Evolutionary conservation across 2,329 filamentous ascomycete genomes (phyloP), one percentile per base, ranked within the genome.

Genomic region (Cercospora sp.): DNA sequence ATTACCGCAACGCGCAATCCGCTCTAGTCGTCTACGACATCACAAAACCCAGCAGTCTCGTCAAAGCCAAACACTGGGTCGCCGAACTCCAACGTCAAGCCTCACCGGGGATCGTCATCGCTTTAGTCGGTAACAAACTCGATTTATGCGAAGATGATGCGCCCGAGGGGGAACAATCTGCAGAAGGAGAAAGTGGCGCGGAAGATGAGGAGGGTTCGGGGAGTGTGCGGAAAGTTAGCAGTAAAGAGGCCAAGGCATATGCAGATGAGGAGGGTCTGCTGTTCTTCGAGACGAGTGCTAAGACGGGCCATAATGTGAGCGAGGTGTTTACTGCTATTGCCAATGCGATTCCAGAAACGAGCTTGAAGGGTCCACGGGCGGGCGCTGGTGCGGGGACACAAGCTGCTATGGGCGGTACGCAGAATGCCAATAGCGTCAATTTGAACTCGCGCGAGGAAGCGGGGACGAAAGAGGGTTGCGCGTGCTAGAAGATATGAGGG

Each of bases 31-130:
- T 98, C 79, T 99, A 98, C 88, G 94, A 99, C 79, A 90, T 99
- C 76, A 99, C 95, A 71, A 98, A 98, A 82, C 91, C 94, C 53
- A 95, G 93, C 60, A 97, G 93, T 59, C 89, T 99, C 74, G 89
- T 93, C 81, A 98, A 99, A 84, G 95, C 95, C 63, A 97, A 97
- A 83, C 94, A 98, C 85, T 99, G 94, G 94, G 94, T 99, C 65
- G 94, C 94, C 66, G 94, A 99, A 82, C 87, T 99, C 66, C 94
- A 98, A 84, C 89, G 94, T 77, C 95, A 99, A 82, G 95, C 95
- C 1, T 95, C 91, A 10, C 94, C 94, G 2, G 94, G 94, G 28
- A 98, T 99, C 75, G 94, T 98, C 67, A 98, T 99, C 77, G 93
- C 94, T 64, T 88, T 99, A 55, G 95, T 98, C 42, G 94, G 94